These are phyloP conservation scores for Lasiodiplodia gonubiensis DNA, from an alignment of 2,329 filamentous ascomycete genomes.

Conservation along the genomic window DNA sequence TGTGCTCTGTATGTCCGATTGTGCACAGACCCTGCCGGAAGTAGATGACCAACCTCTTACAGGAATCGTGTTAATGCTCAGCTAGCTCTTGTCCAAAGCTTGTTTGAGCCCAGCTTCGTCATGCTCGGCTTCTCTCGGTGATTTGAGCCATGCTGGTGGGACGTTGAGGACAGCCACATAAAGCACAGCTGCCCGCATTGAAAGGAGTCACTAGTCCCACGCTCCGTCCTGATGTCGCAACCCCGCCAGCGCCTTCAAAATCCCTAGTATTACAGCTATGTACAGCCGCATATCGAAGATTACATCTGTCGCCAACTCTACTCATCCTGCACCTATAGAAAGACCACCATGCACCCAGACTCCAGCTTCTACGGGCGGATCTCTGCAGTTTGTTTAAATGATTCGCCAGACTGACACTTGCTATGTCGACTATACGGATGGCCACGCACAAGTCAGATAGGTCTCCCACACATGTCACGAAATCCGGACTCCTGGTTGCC, in stretches of 20 bases:
- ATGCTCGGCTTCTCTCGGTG: slow-evolving; percentile 19
- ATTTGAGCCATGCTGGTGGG: slow-evolving; percentile 5
- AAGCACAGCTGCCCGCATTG: not conserved
- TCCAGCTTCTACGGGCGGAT: not conserved
- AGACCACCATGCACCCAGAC: not conserved
- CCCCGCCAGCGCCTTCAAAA: not conserved
- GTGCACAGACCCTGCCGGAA: slow-evolving; percentile 7
- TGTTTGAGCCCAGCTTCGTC: slow-evolving; percentile 4
- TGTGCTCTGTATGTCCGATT: slow-evolving; percentile 1
- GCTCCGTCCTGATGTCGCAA: not conserved
- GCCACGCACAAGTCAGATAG: not conserved
- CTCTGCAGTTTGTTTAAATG: not conserved
- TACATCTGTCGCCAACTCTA: not conserved
- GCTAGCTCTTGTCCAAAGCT: not conserved
- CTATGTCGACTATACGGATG: not conserved
- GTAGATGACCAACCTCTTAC: slow-evolving; percentile 11
- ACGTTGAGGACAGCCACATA: slow-evolving; percentile 2
- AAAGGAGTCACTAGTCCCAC: not conserved
- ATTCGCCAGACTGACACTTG: not conserved
- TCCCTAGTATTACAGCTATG: slow-evolving; percentile 12
- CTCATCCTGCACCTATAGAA: not conserved
- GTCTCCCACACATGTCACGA: not conserved
- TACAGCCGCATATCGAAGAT: not conserved
- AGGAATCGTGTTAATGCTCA: slow-evolving; percentile 10
- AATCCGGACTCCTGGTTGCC: not conserved